phyloP scores from a whole-genome alignment of 1,284 basidiomycete species.

The Boletus holoroseus region DNA sequence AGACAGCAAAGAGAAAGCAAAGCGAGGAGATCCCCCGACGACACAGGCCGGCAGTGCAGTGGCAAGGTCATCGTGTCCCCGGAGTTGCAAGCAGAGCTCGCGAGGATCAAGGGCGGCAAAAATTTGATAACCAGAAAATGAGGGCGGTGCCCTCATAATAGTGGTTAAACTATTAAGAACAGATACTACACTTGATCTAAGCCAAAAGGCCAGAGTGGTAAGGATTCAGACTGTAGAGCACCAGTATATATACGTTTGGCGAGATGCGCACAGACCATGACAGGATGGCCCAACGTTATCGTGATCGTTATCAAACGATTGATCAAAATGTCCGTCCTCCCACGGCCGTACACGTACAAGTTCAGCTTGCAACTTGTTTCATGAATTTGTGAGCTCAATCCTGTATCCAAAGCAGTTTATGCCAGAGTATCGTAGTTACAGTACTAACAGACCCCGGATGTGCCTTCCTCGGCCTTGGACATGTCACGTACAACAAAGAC shows the following conservation, averaged over 20 bases:
- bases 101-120: slow-evolving; percentile 29
- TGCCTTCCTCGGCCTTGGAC: slow-evolving; percentile 9
- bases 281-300: background rate
- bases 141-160: slow-evolving; percentile 32
- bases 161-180: slow-evolving; percentile 36
- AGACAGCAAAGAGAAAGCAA: slow-evolving; percentile 8
- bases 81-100: slow-evolving; percentile 36
- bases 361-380: background rate
- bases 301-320: background rate
- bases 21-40: slow-evolving; percentile 28
- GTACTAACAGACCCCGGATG: slow-evolving; percentile 14
- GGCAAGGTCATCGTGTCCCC: slow-evolving; percentile 33
- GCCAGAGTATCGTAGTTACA: slow-evolving; percentile 32
- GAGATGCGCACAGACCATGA: background rate
- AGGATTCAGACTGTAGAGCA: slow-evolving; percentile 22
- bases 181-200: slow-evolving; percentile 93
- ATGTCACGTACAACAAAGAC: slow-evolving; percentile 31
- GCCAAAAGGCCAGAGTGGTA: slow-evolving; percentile 92
- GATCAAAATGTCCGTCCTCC: background rate
- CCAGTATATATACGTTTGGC: slow-evolving; percentile 5
- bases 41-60: slow-evolving; percentile 32
- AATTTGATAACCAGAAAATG: slow-evolving; percentile 34
- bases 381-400: background rate
- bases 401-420: slow-evolving; percentile 28
- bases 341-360: no score